Evolutionary conservation across 2,329 filamentous ascomycete species (phyloP).

Genomic region (Lizonia empirigonia): DNA sequence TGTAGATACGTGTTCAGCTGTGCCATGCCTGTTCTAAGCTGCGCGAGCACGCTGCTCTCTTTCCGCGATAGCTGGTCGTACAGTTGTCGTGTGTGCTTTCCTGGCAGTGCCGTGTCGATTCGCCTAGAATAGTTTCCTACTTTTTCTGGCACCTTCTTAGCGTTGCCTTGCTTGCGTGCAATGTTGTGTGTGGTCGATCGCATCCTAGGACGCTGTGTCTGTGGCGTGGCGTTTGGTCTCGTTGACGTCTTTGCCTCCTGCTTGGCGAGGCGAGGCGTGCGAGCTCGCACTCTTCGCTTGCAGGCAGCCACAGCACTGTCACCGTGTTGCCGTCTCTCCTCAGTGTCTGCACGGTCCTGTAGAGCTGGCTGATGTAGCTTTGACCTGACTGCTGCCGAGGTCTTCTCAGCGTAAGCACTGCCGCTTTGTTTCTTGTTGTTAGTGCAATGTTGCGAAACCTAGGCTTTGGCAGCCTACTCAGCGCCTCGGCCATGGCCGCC

Average conservation of each 20-base stretch:
- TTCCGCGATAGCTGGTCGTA: conserved; percentile 13
- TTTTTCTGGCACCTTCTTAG: conserved; percentile 14
- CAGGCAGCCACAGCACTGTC: conserved; percentile 15
- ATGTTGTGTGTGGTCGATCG: conserved; percentile 14
- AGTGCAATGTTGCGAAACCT: conserved; percentile 16
- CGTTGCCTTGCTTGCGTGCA: conserved; percentile 11
- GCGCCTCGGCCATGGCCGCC: not conserved
- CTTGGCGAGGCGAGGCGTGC: conserved; percentile 14
- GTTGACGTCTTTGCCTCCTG: conserved; percentile 11
- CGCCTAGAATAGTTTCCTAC: conserved; percentile 12
- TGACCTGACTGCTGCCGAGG: conserved; percentile 13
- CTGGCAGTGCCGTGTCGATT: conserved; percentile 15
- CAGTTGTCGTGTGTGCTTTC: conserved; percentile 15
- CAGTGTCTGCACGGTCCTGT: conserved; percentile 9
- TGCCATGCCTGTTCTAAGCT: conserved; percentile 18
- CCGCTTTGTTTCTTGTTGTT: conserved; percentile 11
- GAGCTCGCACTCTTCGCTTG: conserved; percentile 19
- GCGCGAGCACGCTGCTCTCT: conserved; percentile 12
- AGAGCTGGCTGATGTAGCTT: conserved; percentile 13
- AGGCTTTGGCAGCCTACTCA: conserved; percentile 13
- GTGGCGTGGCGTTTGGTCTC: conserved; percentile 5
- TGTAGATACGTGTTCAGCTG: conserved; percentile 15
- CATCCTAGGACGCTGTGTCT: conserved; percentile 14
- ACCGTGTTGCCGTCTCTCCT: conserved; percentile 12
- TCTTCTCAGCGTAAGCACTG: conserved; percentile 18